Conservation (phyloP, 495 filamentous ascomycete species). For the Daldinia caldariorum region DNA sequence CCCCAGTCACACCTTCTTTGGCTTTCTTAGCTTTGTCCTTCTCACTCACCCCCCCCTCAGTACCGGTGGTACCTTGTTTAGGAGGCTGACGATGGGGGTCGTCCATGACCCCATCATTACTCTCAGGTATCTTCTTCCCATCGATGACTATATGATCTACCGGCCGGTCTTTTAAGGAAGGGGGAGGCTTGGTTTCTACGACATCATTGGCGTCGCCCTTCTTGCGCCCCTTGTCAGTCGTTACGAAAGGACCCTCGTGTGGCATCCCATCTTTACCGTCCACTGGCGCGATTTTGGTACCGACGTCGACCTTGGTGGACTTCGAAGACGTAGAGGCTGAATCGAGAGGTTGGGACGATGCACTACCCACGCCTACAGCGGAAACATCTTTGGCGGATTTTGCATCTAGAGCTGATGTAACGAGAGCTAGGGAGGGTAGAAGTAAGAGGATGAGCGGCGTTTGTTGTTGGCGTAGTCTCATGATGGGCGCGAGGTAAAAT, state of each 20-base stretch:
- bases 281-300: constrained; percentile 89
- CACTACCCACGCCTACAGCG: constrained; percentile 20
- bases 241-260: constrained; percentile 88
- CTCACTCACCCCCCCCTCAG: constrained; percentile 84
- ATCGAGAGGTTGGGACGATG: constrained; percentile 43
- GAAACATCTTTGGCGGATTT: constrained; percentile 32
- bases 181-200: constrained; percentile 58
- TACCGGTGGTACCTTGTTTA: constrained; percentile 86
- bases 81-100: constrained; percentile 77
- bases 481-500: constrained; percentile 35
- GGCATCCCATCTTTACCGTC: constrained; percentile 97
- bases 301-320: constrained; percentile 58
- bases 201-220: constrained; percentile 48
- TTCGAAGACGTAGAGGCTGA: constrained; percentile 39
- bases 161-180: constrained; percentile 59
- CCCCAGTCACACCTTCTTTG: constrained; percentile 66
- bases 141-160: constrained; percentile 61
- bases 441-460: constrained; percentile 57
- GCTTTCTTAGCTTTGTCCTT: constrained; percentile 77
- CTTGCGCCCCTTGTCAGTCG: constrained; percentile 64
- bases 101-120: constrained; percentile 91
- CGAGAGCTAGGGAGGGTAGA: constrained; percentile 55
- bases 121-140: constrained; percentile 76
- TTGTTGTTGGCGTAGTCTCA: constrained; percentile 54
- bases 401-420: constrained; percentile 46